phyloP scores from a whole-genome alignment of 257 asterid genomes.

The Asclepias syriaca region DNA sequence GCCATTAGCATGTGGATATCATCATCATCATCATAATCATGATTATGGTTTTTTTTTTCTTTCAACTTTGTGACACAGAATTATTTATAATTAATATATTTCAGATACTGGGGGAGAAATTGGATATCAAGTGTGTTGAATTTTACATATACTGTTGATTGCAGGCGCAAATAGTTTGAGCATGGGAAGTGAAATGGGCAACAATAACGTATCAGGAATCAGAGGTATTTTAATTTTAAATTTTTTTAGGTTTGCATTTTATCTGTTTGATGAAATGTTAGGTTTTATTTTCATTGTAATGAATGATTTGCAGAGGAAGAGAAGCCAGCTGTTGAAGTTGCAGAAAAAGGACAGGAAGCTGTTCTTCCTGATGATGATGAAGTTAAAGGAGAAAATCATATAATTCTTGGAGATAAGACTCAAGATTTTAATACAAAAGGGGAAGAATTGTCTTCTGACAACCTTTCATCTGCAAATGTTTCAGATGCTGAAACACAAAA shows the following conservation, averaged over 20 bases:
- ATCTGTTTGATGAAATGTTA: neutral
- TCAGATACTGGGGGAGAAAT: neutral
- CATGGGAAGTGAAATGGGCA: slow-evolving; percentile 58
- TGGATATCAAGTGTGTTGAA: slow-evolving; percentile 18
- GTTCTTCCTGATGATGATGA: slow-evolving; percentile 8
- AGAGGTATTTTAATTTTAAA: slow-evolving; percentile 33
- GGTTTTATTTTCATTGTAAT: neutral
- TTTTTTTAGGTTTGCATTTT: neutral
- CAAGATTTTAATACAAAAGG: slow-evolving; percentile 26
- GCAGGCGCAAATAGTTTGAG: slow-evolving; percentile 31
- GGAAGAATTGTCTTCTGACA: slow-evolving; percentile 15
- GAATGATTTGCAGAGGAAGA: slow-evolving; percentile 27
- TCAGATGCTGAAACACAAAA: slow-evolving; percentile 8
- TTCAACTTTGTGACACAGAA: slow-evolving; percentile 10
- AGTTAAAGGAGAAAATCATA: slow-evolving; percentile 25
- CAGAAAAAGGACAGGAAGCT: slow-evolving; percentile 18
- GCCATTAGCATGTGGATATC: slow-evolving; percentile 34
- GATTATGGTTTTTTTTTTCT: slow-evolving; percentile 21
- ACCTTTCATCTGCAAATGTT: slow-evolving; percentile 12
- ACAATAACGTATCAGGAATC: slow-evolving; percentile 58
- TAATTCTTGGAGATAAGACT: slow-evolving; percentile 23
- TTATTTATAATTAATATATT: slow-evolving; percentile 16
- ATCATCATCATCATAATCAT: slow-evolving; percentile 27
- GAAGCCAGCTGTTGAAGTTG: slow-evolving; percentile 15
- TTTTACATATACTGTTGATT: slow-evolving; percentile 19